phyloP scores from a whole-genome alignment of 768 basidiomycete genomes.

The Mrakia blollopis region DNA sequence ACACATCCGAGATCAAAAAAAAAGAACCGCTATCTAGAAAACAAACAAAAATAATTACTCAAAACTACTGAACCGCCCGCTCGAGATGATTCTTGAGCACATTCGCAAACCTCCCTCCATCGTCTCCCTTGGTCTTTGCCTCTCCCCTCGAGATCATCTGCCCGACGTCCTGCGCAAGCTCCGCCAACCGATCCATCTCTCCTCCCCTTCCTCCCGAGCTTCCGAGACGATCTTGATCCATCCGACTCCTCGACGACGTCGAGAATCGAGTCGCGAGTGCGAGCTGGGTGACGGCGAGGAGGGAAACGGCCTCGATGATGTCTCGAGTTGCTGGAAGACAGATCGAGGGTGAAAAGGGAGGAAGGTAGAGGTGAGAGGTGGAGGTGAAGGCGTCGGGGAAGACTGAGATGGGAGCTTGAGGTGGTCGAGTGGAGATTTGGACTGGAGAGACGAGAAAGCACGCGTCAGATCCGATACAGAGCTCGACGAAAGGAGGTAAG shows the following conservation, averaged over 20 bases:
- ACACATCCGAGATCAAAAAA: too few relatives aligned
- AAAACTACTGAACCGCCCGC: too few relatives aligned
- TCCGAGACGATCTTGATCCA: background rate
- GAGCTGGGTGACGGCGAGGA: slow-evolving; percentile 20
- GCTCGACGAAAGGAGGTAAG: slow-evolving; percentile 44
- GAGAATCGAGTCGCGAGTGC: slow-evolving; percentile 5
- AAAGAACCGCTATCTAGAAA: too few relatives aligned
- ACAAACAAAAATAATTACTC: too few relatives aligned
- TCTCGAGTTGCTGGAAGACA: background rate
- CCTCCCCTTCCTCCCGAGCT: background rate
- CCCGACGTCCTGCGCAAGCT: slow-evolving; percentile 14
- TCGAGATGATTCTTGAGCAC: background rate
- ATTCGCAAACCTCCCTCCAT: background rate
- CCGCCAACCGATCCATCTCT: slow-evolving; percentile 5
- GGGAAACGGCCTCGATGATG: background rate
- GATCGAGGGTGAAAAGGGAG: background rate
- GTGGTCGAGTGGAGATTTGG: background rate
- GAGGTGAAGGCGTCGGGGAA: slow-evolving; percentile 28
- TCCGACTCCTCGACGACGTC: background rate
- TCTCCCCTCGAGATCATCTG: background rate
- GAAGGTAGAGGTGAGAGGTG: slow-evolving; percentile 39
- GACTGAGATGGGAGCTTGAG: slow-evolving; percentile 10
- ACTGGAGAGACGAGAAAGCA: background rate
- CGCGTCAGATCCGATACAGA: slow-evolving; percentile 45
- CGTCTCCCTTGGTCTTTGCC: background rate